Base-by-base conservation (phyloP, 306 rosid genomes). In the barrel medic (Medicago truncatula) region DNA sequence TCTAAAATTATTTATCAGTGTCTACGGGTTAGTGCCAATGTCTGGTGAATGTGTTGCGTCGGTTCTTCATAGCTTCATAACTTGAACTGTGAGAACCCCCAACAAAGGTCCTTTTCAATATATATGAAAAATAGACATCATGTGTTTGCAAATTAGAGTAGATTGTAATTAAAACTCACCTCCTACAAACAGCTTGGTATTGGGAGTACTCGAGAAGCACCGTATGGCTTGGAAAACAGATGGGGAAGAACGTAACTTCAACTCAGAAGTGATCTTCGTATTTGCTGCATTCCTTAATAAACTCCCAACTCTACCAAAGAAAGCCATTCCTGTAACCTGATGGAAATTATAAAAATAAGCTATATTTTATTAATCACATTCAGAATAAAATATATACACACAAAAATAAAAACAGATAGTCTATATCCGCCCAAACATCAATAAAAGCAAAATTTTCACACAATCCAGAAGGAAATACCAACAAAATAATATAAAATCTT, bases 151-250 rank as follows among this genome's bases (percentile, higher is more conserved):
- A 67, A 44, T 23, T 23, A 67, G 39, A 44, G 57, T 21, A 67
- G 7, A 43, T 67, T 67, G 74, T 23, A 62, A 41, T 59, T 57
- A 36, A n/a, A 57, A 28, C 40, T 12, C 74, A 92, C 97, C 99
- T 95, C 99, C 99, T 5, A 95, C 70, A 60, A 95, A 92, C 65
- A 95, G 75, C 84, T 89, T 92, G 4, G 98, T 66, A 56, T 82
- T 83, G 52, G 84, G 62, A 77, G 58, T 53, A 54, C 80, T 73
- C 1, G 92, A 83, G 90, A 92, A 84, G 83, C 89, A 80, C 76
- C 99, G 83, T 38, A 85, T 31, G 8, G 97, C 85, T 87, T 83
- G 93, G 63, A 81, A 85, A 78, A 82, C 21, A 20, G 89, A 89
- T 47, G 88, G 87, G n/a, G 76, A 75, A 49, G 89, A 73, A 16